Base-by-base conservation (phyloP, 345 rosid genomes). In the Eucalyptus erythrocorys region DNA sequence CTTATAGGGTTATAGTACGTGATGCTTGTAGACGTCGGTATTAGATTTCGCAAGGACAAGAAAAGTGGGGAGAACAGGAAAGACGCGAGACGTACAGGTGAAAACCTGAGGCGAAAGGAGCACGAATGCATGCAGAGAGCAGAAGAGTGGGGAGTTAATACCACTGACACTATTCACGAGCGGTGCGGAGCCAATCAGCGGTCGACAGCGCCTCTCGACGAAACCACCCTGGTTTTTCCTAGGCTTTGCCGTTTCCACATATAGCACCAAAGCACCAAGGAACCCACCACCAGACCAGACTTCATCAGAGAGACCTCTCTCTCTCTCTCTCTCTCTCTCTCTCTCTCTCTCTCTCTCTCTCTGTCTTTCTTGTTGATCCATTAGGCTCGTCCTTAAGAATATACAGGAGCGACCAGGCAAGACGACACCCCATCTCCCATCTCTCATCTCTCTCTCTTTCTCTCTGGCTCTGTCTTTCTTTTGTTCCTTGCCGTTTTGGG, bases 181-280 rank as follows among this genome's bases (percentile, higher is more conserved):
- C 84, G 47, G 79, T 76, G 47, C 47, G 84, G 84, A 40, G 27
- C 93, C 90, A 92, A 92, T 88, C 57, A 85, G 26, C 87, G 21
- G 11, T 89, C 91, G 93, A 92, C 92, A 92, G 85, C 93, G 89
- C 42, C 55, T 53, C 40, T 87, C 43, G 89, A 89, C 87, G 87
- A 92, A 87, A 92, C 91, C 92, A 37, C 86, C 40, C 43, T n/a
- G 85, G 89, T 87, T 89, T 81, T 48, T 15, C 57, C 40, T 11
- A 37, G 84, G 24, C 84, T 4, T 50, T 55, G n/a, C 49, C 57
- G n/a, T 59, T 85, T 48, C 79, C 40, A 86, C 71, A 55, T 87
- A 40, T 57, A 71, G 66, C 71, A 55, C 48, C 53, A 6, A 49
- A 49, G 53, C 53, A 49, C 15, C 85, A 48, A 55, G 30, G 48